These are phyloP conservation scores for Trichoderma harzianum DNA, from an alignment of 2,329 filamentous ascomycete genomes.

Conservation along the genomic window DNA sequence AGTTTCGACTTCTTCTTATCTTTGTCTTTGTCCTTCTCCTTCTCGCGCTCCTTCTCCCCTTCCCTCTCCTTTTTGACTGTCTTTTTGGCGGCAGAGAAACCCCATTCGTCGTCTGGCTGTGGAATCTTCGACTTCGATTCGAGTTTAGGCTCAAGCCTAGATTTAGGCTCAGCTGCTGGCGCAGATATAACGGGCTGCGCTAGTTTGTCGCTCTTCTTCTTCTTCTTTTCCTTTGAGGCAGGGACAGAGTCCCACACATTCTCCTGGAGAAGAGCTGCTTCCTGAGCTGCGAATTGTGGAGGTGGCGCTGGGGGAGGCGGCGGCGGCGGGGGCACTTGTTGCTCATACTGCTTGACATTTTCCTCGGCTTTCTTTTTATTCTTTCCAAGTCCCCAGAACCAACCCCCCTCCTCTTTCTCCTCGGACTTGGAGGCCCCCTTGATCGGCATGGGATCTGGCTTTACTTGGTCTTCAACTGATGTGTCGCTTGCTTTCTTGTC, in stretches of 20 bases:
- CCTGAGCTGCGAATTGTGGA: background rate
- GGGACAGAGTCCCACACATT: conserved; percentile 7
- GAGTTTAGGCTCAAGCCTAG: conserved; percentile 24
- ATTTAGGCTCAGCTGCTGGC: conserved; percentile 24
- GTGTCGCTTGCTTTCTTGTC: conserved; percentile 35
- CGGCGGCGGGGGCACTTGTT: background rate
- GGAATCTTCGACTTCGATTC: conserved; percentile 25
- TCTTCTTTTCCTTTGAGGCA: conserved; percentile 25
- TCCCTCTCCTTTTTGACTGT: conserved; percentile 32
- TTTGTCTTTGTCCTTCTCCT: conserved; percentile 28
- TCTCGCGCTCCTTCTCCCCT: conserved; percentile 24
- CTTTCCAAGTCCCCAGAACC: conserved; percentile 29
- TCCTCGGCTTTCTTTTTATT: conserved; percentile 27
- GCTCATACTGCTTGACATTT: background rate
- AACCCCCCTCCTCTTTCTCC: conserved; percentile 31
- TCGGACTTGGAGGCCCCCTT: conserved; percentile 23
- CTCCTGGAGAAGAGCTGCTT: conserved; percentile 2
- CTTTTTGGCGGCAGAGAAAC: conserved; percentile 20
- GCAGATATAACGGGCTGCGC: conserved; percentile 26
- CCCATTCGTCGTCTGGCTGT: conserved; percentile 26
- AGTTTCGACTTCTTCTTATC: conserved; percentile 14
- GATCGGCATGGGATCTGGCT: conserved; percentile 24
- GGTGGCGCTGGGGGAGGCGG: conserved; percentile 5
- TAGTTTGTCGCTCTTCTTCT: conserved; percentile 28
- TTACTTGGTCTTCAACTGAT: conserved; percentile 19